Evolutionary conservation across 441 rosid genomes (phyloP).

Genomic region (Theobroma grandiflorum): DNA sequence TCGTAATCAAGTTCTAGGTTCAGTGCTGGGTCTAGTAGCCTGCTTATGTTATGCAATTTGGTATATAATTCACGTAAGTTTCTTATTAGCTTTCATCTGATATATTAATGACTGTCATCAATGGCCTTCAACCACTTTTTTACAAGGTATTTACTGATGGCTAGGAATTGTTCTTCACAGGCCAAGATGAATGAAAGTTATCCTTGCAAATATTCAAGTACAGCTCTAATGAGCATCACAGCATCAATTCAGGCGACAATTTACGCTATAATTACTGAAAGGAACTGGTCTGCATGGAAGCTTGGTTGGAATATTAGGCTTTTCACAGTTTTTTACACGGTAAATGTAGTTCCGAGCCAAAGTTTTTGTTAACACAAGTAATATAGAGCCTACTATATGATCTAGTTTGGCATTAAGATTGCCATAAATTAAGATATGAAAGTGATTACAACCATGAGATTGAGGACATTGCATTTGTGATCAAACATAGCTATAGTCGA

Average conservation of each 20-base stretch:
- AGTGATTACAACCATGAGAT: too few species aligned
- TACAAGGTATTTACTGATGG: too few species aligned
- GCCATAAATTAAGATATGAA: too few species aligned
- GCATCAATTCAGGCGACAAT: slow-evolving; percentile 33
- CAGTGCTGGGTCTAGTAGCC: not conserved
- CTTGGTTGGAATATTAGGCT: slow-evolving; percentile 45
- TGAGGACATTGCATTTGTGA: too few species aligned
- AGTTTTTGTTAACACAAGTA: too few species aligned
- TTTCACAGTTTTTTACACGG: slow-evolving; percentile 29
- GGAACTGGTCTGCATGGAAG: slow-evolving; percentile 37
- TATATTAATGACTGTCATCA: not conserved
- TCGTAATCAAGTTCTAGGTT: not conserved
- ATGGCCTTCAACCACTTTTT: not conserved
- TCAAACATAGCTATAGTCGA: too few species aligned
- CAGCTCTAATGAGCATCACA: slow-evolving; percentile 34
- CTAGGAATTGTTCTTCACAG: too few species aligned
- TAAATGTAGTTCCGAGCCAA: slow-evolving; percentile 19
- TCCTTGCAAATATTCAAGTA: slow-evolving; percentile 33
- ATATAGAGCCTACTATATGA: too few species aligned
- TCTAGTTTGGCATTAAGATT: too few species aligned
- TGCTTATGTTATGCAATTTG: not conserved
- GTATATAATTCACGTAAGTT: slow-evolving; percentile 7
- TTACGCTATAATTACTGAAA: slow-evolving; percentile 30
- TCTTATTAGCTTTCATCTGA: not conserved
- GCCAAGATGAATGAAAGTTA: slow-evolving; percentile 33